These are phyloP conservation scores for Rosa hybrid DNA, from an alignment of 331 rosid genomes.

Conservation along the genomic window DNA sequence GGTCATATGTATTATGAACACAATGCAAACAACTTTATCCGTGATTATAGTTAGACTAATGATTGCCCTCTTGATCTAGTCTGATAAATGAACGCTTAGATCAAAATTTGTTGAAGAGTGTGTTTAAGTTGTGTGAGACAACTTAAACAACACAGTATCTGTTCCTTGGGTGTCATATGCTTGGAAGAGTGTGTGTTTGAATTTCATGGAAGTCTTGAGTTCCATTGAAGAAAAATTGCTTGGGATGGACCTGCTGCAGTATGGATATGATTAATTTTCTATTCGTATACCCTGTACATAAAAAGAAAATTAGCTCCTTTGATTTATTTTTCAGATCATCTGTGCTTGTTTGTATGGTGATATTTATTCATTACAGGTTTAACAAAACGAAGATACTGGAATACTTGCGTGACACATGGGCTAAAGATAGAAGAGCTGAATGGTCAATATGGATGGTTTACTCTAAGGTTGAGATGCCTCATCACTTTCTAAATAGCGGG, in stretches of 20 bases:
- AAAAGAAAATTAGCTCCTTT: not conserved
- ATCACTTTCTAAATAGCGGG: conserved; percentile 59
- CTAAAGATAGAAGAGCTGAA: conserved; percentile 78
- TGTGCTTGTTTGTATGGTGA: conserved; percentile 26
- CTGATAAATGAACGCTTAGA: not conserved
- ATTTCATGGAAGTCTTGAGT: not conserved
- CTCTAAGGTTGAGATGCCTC: conserved; percentile 94
- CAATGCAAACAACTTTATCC: not conserved
- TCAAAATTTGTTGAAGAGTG: not conserved
- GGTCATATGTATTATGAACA: not conserved
- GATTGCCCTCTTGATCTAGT: not conserved
- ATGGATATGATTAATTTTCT: conserved; percentile 1
- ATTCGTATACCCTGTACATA: not conserved
- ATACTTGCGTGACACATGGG: conserved; percentile 66
- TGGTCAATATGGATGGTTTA: conserved; percentile 99
- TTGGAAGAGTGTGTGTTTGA: not conserved
- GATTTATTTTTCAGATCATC: not conserved
- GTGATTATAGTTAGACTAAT: not conserved
- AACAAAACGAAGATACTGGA: conserved; percentile 68
- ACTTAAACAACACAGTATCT: not conserved
- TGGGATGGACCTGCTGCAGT: not conserved
- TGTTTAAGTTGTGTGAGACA: not conserved
- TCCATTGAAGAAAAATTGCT: not conserved
- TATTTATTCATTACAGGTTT: conserved; percentile 51
- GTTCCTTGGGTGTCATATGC: not conserved